These are phyloP conservation scores for grape (Vitis vinifera) DNA, from an alignment of 164 flowering plant species.

Conservation along the genomic window ASM3070453v1 NC_081811.1:801001-801500, in stretches of 20 bases:
- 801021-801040: slow-evolving; percentile 42
- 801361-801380: too few relatives aligned
- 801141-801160: slow-evolving; percentile 37
- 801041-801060: slow-evolving; percentile 29
- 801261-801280: slow-evolving; percentile 62
- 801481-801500: slow-evolving; percentile 78
- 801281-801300: slow-evolving; percentile 66
- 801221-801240: slow-evolving; percentile 47
- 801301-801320: slow-evolving; percentile 86
- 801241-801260: slow-evolving; percentile 49
- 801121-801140: not conserved
- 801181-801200: slow-evolving; percentile 31
- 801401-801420: not conserved
- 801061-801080: not conserved
- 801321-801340: slow-evolving; percentile 3
- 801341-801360: not conserved
- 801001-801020: slow-evolving; percentile 38
- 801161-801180: slow-evolving; percentile 24
- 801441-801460: slow-evolving; percentile 46
- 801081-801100: not conserved
- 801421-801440: not conserved
- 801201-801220: slow-evolving; percentile 73
- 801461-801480: slow-evolving; percentile 67
- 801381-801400: too few relatives aligned
- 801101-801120: not conserved